Percentiles rank a stretch among this genome's conserved stretches.
Conservation (phyloP, 1,284 basidiomycete species). For the Boletus sp. region DNA sequence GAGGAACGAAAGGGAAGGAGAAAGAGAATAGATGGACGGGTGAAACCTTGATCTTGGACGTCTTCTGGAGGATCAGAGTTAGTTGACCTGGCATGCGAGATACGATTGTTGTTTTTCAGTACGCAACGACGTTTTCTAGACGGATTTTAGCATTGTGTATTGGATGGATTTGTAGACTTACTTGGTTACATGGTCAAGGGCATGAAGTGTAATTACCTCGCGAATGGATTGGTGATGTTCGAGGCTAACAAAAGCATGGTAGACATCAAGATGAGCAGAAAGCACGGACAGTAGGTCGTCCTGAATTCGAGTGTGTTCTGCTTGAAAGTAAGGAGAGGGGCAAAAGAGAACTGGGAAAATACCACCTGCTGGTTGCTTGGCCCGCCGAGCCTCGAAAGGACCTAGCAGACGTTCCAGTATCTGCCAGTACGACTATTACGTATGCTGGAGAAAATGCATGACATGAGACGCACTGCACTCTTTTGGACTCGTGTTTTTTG, state of each 20-base stretch:
- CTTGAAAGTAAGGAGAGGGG: constrained; percentile 14
- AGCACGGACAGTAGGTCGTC: constrained; percentile 63
- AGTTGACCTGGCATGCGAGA: constrained; percentile 64
- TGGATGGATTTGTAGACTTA: constrained; percentile 33
- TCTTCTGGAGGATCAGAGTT: constrained; percentile 59
- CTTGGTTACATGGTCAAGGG: constrained; percentile 85
- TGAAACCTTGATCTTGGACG: constrained; percentile 95
- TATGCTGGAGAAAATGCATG: not conserved
- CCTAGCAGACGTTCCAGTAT: constrained; percentile 56
- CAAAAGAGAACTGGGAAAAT: constrained; percentile 1
- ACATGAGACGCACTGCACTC: constrained; percentile 27
- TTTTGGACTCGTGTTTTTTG: constrained; percentile 25
- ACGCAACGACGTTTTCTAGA: constrained; percentile 85
- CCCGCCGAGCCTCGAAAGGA: constrained; percentile 52
- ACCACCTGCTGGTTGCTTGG: constrained; percentile 51
- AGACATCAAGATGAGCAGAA: constrained; percentile 71
- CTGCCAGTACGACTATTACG: constrained; percentile 34
- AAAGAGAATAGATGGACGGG: constrained; percentile 89
- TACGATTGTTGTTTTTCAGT: constrained; percentile 92
- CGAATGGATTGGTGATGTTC: constrained; percentile 53
- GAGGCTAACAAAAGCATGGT: constrained; percentile 58
- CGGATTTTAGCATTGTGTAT: constrained; percentile 13
- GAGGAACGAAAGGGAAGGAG: constrained; percentile 91
- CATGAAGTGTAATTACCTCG: constrained; percentile 70
- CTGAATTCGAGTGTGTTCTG: constrained; percentile 56